These are phyloP conservation scores for Phyllosticta citrichinensis DNA, from an alignment of 2,329 filamentous ascomycete genomes.

Conservation along the genomic window DNA sequence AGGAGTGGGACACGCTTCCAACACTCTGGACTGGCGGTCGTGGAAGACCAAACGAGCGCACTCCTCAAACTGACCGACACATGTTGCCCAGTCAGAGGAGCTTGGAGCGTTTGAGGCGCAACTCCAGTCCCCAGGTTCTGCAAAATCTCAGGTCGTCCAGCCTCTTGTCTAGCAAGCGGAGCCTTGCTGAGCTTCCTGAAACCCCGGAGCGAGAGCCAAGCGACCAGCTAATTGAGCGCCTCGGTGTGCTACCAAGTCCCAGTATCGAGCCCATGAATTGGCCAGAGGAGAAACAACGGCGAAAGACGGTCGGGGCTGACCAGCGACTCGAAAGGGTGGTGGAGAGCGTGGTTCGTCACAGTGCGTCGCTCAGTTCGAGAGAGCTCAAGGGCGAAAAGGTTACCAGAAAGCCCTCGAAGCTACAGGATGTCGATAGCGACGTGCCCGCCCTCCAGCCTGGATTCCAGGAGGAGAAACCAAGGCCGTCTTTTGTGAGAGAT, in stretches of 20 bases:
- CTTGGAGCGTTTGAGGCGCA: background rate
- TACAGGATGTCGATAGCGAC: background rate
- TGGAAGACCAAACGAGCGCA: background rate
- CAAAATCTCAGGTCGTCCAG: background rate
- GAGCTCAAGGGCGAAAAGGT: background rate
- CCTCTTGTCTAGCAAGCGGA: background rate
- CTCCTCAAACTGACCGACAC: background rate
- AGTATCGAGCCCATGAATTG: constrained; percentile 6
- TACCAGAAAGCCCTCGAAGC: background rate
- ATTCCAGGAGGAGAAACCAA: background rate
- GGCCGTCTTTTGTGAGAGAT: constrained; percentile 1
- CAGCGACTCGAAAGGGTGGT: constrained; percentile 5
- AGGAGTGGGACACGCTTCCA: constrained; percentile 6
- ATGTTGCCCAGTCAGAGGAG: background rate
- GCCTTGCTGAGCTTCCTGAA: background rate
- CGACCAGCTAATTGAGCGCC: background rate
- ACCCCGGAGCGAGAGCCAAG: background rate
- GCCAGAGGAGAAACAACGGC: constrained; percentile 4
- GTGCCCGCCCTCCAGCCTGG: background rate
- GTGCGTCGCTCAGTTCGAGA: background rate
- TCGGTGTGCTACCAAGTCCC: constrained; percentile 4
- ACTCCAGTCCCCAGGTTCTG: background rate
- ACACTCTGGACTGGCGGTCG: background rate
- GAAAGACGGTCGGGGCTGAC: constrained; percentile 1
- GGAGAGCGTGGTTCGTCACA: constrained; percentile 7